Evolutionary conservation across 2,329 filamentous ascomycete species (phyloP).

Genomic region (Fusarium sp.): DNA sequence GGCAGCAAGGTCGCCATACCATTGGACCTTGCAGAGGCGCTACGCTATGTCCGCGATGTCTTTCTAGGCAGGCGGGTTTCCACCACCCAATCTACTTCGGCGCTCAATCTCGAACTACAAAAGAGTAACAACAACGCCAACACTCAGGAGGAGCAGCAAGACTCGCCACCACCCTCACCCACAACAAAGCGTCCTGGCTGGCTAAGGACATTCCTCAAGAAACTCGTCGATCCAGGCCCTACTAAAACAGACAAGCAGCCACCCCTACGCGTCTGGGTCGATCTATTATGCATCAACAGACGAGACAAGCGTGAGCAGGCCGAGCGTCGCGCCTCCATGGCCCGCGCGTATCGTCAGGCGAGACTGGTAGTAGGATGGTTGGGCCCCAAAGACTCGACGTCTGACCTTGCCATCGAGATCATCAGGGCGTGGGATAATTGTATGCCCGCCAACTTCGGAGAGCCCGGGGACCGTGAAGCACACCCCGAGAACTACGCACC

Average conservation of each 20-base stretch:
- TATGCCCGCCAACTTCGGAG: constrained; percentile 40
- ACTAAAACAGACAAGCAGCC: constrained; percentile 8
- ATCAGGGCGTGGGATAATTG: constrained; percentile 42
- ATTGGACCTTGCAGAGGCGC: constrained; percentile 29
- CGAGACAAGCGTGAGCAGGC: constrained; percentile 32
- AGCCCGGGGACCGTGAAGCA: constrained; percentile 40
- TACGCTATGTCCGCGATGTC: constrained; percentile 43
- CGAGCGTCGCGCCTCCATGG: constrained; percentile 38
- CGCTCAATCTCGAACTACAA: constrained; percentile 25
- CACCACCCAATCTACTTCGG: constrained; percentile 15
- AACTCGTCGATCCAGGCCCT: constrained; percentile 21
- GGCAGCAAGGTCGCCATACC: constrained; percentile 35
- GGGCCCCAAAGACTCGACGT: constrained; percentile 37
- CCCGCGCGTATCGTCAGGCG: constrained; percentile 37
- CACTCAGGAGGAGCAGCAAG: not conserved
- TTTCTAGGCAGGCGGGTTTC: constrained; percentile 31
- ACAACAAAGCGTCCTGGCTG: constrained; percentile 38
- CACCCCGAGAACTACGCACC: constrained; percentile 42
- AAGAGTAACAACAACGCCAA: not conserved
- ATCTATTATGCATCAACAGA: constrained; percentile 41
- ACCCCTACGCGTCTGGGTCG: constrained; percentile 41
- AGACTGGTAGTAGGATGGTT: constrained; percentile 43
- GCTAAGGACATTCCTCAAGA: constrained; percentile 39
- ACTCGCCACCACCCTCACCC: constrained; percentile 28
- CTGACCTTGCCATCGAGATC: constrained; percentile 42